A percentile compares a stretch with the other conserved stretches of the same genome.
These are phyloP conservation scores for Dictyostelium firmibasis DNA, from an alignment of 78 protist species.

Conservation along the genomic window DNA sequence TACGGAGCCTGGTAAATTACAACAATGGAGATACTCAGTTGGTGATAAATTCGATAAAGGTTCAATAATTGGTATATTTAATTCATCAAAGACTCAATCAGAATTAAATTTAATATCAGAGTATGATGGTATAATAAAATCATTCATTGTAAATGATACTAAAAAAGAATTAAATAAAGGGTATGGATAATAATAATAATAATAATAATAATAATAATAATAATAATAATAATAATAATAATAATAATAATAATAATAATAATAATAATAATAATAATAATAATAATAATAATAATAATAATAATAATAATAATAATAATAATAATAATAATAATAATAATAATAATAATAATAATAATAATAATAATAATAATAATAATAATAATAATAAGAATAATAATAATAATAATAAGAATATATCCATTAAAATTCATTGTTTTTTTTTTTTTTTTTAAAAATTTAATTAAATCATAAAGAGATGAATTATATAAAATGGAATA, in stretches of 20 bases:
- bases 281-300: too few relatives aligned
- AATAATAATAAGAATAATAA: too few relatives aligned
- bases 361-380: too few relatives aligned
- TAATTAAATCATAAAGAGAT: too few relatives aligned
- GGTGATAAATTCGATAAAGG: conserved; percentile 19
- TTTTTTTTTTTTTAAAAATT: too few relatives aligned
- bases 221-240: neutral
- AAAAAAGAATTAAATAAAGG: neutral
- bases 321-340: too few relatives aligned
- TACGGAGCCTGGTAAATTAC: neutral
- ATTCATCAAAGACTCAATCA: neutral
- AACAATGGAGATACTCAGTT: neutral
- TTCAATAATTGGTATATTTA: neutral
- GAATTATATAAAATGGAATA: neutral
- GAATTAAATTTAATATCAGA: neutral
- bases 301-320: too few relatives aligned
- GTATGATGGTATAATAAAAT: conserved; percentile 11
- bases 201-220: too few relatives aligned
- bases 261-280: neutral
- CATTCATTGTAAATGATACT: neutral
- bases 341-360: too few relatives aligned
- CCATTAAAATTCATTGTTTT: too few relatives aligned
- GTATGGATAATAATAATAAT: neutral
- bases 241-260: neutral
- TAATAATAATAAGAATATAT: too few relatives aligned